These are phyloP conservation scores for Inosperma sp. DNA, from an alignment of 768 basidiomycete genomes.

Conservation along the genomic window DNA sequence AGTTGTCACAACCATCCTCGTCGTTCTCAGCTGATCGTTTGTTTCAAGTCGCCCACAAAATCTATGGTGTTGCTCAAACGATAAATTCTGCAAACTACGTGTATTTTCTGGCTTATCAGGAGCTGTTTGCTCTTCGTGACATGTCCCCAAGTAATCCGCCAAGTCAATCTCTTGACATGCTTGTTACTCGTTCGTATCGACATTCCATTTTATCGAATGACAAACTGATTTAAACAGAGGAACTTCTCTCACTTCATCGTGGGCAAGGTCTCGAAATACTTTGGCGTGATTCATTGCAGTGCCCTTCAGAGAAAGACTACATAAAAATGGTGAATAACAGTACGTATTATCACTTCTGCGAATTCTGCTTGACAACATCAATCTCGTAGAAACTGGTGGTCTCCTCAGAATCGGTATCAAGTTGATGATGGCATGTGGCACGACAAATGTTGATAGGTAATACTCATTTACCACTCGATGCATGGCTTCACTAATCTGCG, in stretches of 20 bases:
- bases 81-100: conserved; percentile 98
- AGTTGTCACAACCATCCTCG: not conserved
- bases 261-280: conserved; percentile 94
- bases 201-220: not conserved
- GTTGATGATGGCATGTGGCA: conserved; percentile 91
- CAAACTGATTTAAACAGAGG: conserved; percentile 33
- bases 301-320: conserved; percentile 94
- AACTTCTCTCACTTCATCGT: conserved; percentile 83
- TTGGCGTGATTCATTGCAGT: conserved; percentile 88
- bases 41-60: conserved; percentile 81
- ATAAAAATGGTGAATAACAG: conserved; percentile 96
- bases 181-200: conserved; percentile 64
- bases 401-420: conserved; percentile 89
- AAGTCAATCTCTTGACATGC: conserved; percentile 50
- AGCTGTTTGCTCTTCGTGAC: conserved; percentile 60
- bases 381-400: conserved; percentile 82
- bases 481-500: not conserved
- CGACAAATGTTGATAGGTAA: conserved; percentile 55
- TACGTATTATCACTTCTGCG: conserved; percentile 29
- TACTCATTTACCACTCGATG: conserved; percentile 14
- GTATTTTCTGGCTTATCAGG: conserved; percentile 90
- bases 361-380: not conserved
- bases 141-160: conserved; percentile 26
- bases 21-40: not conserved
- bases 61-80: conserved; percentile 94